These are phyloP conservation scores for Cupressus sempervirens DNA, from an alignment of 75 land plant species.

Conservation along the genomic window DNA sequence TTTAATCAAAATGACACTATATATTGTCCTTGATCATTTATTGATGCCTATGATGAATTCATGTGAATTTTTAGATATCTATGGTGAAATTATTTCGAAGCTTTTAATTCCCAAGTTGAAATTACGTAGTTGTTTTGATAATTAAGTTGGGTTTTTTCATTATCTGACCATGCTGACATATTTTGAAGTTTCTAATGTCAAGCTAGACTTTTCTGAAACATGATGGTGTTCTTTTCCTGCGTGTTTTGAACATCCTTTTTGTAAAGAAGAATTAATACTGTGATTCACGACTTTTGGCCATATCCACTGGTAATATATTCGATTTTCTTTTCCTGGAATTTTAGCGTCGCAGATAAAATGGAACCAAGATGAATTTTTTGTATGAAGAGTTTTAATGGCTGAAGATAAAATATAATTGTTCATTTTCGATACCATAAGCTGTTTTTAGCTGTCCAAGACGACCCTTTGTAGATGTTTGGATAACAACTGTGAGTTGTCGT, in stretches of 20 bases:
- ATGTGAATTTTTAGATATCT: too few species aligned
- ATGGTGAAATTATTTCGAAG: too few species aligned
- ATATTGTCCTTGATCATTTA: too few species aligned
- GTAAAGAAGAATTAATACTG: not conserved
- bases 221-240: not conserved
- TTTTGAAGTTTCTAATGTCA: too few species aligned
- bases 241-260: too few species aligned
- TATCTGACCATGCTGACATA: not conserved
- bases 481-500: not conserved
- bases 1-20: not conserved
- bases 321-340: not conserved
- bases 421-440: not conserved
- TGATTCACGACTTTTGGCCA: not conserved
- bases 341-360: constrained; percentile 22
- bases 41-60: too few species aligned
- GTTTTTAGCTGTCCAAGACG: not conserved
- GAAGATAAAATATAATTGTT: not conserved
- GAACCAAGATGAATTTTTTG: constrained; percentile 30
- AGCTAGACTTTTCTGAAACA: not conserved
- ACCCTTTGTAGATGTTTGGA: not conserved
- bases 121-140: not conserved
- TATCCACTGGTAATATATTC: not conserved
- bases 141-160: not conserved
- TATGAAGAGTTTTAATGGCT: not conserved
- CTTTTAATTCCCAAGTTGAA: not conserved